Evolutionary conservation across 192 early-diverging fungal genomes (phyloP).

Genomic region (Dissophora ornata): DNA sequence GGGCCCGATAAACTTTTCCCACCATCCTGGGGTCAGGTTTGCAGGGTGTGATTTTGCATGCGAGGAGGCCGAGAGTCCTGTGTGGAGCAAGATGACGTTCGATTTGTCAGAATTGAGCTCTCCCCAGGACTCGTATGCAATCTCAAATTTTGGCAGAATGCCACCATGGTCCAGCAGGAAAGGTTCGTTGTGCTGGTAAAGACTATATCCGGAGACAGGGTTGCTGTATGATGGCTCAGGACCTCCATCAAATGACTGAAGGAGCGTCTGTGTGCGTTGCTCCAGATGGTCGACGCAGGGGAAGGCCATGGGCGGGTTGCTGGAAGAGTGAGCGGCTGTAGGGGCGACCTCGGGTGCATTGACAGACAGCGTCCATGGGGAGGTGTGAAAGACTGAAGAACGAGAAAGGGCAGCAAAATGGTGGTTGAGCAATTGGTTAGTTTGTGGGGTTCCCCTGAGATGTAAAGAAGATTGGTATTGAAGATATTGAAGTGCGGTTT

Average conservation of each 20-base stretch:
- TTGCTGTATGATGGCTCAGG: slow-evolving; percentile 89
- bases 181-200: slow-evolving; percentile 70
- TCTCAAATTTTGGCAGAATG: slow-evolving; percentile 74
- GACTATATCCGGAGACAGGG: slow-evolving; percentile 78
- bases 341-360: slow-evolving; percentile 19
- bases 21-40: slow-evolving; percentile 91
- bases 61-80: slow-evolving; percentile 91
- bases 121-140: slow-evolving; percentile 99
- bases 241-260: slow-evolving; percentile 70
- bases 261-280: slow-evolving; percentile 60
- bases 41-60: slow-evolving; percentile 90
- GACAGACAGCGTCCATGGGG: slow-evolving; percentile 29
- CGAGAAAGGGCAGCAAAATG: not conserved
- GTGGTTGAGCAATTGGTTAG: not conserved
- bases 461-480: slow-evolving; percentile 1
- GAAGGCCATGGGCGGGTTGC: slow-evolving; percentile 76
- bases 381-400: slow-evolving; percentile 44
- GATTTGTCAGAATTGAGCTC: slow-evolving; percentile 77
- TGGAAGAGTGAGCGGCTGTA: slow-evolving; percentile 36
- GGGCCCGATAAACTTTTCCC: slow-evolving; percentile 98
- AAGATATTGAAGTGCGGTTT: no score
- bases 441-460: not conserved
- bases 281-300: slow-evolving; percentile 80
- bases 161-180: slow-evolving; percentile 89
- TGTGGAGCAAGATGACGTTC: slow-evolving; percentile 94